Percentiles rank a stretch among this genome's conserved stretches.
Evolutionary conservation across 140 eudicot genomes (phyloP).

Genomic region (Anethum foeniculum): DNA sequence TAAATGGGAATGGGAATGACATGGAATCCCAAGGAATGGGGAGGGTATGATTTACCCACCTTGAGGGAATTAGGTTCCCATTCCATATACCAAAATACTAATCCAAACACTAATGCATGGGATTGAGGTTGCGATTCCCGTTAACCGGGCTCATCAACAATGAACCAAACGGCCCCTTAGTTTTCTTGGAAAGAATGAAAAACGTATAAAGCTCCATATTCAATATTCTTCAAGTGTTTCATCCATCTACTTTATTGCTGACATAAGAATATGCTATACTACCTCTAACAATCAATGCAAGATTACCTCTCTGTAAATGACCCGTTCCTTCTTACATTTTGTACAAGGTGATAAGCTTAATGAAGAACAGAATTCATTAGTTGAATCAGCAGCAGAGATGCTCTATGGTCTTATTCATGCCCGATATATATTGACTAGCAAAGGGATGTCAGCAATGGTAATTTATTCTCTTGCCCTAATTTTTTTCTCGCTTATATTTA

Average conservation of each 20-base stretch:
- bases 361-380: constrained; percentile 31
- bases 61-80: too few species aligned
- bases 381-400: constrained; percentile 43
- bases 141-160: too few species aligned
- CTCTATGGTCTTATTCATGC: constrained; percentile 39
- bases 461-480: neutral
- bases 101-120: too few species aligned
- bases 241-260: neutral
- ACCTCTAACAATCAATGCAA: neutral
- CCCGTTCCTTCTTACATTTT: neutral
- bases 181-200: neutral
- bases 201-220: neutral
- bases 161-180: too few species aligned
- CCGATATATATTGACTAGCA: constrained; percentile 31
- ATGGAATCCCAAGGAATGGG: too few species aligned
- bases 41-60: too few species aligned
- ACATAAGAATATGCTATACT: neutral
- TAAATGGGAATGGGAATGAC: too few species aligned
- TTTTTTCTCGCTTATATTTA: neutral
- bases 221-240: neutral
- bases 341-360: constrained; percentile 24
- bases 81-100: too few species aligned
- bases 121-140: too few species aligned
- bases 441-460: constrained; percentile 39
- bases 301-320: neutral